phyloP scores from a whole-genome alignment of 805 yeast species.

The Saccharomycopsis capsularis region DNA sequence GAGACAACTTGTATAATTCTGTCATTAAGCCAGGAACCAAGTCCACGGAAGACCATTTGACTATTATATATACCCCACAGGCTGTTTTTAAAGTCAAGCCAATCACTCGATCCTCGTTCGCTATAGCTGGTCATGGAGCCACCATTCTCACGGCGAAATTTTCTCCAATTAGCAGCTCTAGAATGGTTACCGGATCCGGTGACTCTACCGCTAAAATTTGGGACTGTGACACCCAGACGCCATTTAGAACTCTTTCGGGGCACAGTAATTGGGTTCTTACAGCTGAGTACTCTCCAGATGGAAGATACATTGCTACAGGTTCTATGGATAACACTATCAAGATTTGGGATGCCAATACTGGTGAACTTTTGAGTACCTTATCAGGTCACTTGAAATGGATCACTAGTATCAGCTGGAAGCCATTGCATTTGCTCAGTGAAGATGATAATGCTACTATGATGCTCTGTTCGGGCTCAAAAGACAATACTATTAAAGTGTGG shows the following conservation, averaged over 20 bases:
- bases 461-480: slow-evolving; percentile 84
- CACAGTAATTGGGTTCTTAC: slow-evolving; percentile 93
- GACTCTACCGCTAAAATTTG: slow-evolving; percentile 93
- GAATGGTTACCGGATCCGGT: slow-evolving; percentile 94
- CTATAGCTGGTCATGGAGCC: slow-evolving; percentile 93
- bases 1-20: slow-evolving; percentile 68
- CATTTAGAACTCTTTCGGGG: slow-evolving; percentile 70
- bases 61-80: slow-evolving; percentile 86
- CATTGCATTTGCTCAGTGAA: slow-evolving; percentile 66
- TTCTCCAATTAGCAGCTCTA: slow-evolving; percentile 81
- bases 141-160: slow-evolving; percentile 88
- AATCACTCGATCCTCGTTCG: slow-evolving; percentile 83
- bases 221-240: slow-evolving; percentile 96
- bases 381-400: slow-evolving; percentile 87
- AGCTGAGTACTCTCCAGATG: slow-evolving; percentile 89
- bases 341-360: slow-evolving; percentile 77
- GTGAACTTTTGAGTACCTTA: slow-evolving; percentile 30
- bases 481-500: slow-evolving; percentile 86
- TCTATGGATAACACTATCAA: slow-evolving; percentile 88
- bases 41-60: slow-evolving; percentile 88
- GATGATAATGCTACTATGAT: slow-evolving; percentile 53
- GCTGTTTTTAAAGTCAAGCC: slow-evolving; percentile 92
- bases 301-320: slow-evolving; percentile 87
- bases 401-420: slow-evolving; percentile 89
- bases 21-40: slow-evolving; percentile 80